Base-by-base conservation (phyloP, 106 monocot genomes). In the Dendrobium officinale region DNA sequence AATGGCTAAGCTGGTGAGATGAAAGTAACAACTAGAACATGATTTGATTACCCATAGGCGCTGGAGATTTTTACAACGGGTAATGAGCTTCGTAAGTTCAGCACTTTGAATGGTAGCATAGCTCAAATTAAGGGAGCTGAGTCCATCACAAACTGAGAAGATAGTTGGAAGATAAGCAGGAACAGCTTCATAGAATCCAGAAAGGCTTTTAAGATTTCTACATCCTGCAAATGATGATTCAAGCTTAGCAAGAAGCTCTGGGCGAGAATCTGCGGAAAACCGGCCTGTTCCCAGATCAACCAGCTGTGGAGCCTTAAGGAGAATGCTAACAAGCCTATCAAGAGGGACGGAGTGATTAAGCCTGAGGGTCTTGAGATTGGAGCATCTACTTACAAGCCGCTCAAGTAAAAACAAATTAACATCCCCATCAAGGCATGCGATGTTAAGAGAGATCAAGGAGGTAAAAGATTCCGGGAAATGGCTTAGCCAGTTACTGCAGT, bases 101-200 rank as follows among this genome's bases (percentile, higher is more conserved):
- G 77, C 43, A 64, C 83, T 74, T 75, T 83, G 84, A 20, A 92
- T 40, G 22, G 68, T 82, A 55, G 95, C 87, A 80, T 92, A 92
- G 73, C 90, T 90, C 81, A 95, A 75, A 84, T 95, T 95, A 75
- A 95, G 80, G 51, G 87, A 87, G 42, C 87, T 89, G 1, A 95
- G 86, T 20, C 83, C 87, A 61, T 81, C 84, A 79, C 95, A 90
- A 47, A 95, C 80, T 2, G 89, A 78, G 70, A 86, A 89, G 17
- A 95, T n/a, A 70, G 89, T 86, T 7, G 92, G 82, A 10, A 95
- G 83, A 42, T 89, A 92, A 10, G 85, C 54, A 26, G 90, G 88
- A 75, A 81, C 80, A 55, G 87, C 82, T 75, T 95, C 92, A 86
- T 89, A 92, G 13, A 88, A 77, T 19, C 95, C 95, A 29, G 92